These are phyloP conservation scores for Amaranthus tricolor DNA, from an alignment of 179 eudicot species.

Conservation along the genomic window DNA sequence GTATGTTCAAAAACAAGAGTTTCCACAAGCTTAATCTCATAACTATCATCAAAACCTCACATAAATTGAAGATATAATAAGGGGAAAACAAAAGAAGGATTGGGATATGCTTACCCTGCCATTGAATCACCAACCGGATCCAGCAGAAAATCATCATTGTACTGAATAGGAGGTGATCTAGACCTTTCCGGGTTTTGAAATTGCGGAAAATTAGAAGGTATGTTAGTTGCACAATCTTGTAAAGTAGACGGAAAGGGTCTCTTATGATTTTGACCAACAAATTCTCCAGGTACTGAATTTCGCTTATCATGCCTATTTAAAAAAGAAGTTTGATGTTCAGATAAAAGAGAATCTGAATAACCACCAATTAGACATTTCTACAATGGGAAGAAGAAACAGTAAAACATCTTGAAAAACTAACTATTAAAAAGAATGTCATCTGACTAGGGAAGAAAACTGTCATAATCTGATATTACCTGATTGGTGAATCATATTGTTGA, in stretches of 20 bases:
- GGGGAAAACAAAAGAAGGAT: background rate
- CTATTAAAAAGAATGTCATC: background rate
- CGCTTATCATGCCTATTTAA: conserved; percentile 22
- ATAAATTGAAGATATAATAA: background rate
- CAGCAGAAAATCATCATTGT: conserved; percentile 25
- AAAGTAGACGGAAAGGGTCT: conserved; percentile 19
- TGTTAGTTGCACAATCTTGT: conserved; percentile 8
- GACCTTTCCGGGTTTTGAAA: conserved; percentile 22
- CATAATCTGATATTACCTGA: conserved; percentile 21
- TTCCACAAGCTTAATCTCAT: background rate
- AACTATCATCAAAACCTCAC: background rate
- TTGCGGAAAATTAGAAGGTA: conserved; percentile 23
- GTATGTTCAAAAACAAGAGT: background rate
- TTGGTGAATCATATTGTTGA: conserved; percentile 22
- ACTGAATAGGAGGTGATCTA: conserved; percentile 29
- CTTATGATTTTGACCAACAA: conserved; percentile 22
- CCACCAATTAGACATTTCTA: conserved; percentile 13
- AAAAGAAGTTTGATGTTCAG: conserved; percentile 16
- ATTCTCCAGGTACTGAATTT: conserved; percentile 19
- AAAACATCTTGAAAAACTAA: background rate
- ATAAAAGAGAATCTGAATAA: conserved; percentile 3
- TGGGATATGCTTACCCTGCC: conserved; percentile 23
- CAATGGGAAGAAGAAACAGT: background rate
- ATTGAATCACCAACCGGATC: conserved; percentile 17
- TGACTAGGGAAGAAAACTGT: background rate